Evolutionary conservation across 2,329 filamentous ascomycete species (phyloP), one percentile per base, ranked within the genome.

Genomic region (Calonectria multiphialidica): DNA sequence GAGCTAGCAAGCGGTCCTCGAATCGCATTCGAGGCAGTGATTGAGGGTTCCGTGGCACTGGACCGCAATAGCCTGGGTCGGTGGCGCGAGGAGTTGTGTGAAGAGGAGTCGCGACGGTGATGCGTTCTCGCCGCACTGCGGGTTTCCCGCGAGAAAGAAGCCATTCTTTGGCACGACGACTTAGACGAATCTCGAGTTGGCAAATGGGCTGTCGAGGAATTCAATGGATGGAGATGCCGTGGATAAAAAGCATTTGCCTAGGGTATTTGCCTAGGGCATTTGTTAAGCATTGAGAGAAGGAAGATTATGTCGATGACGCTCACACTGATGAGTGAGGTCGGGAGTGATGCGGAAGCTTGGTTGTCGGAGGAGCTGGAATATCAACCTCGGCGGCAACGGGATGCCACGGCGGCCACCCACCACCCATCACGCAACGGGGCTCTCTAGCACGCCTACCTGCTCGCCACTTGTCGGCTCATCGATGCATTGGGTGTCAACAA

Each of bases 61-160:
- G 90, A 88, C 71, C 90, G 85, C 50, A 91, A 83, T 49, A 91
- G 84, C 63, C 87, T 86, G 42, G 90, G 90, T 71, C 89, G 85
- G 74, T 88, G 84, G 70, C 84, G 81, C 69, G 70, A 77, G 37
- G 75, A 68, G 62, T 73, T 72, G 53, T 80, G 75, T 37, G 75
- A 77, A 18, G 76, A 76, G 4, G 80, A 81, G 71, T 80, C 79
- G 68, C 79, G 74, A 40, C 79, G 77, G 44, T 80, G 66, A 53
- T 68, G 78, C 64, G 74, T 49, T 66, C 78, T 76, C 68, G 77
- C 66, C 67, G 76, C 73, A 68, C 76, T 78, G 72, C 78, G 77
- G 45, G 74, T 74, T 25, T 80, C 76, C 53, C 77, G 74, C 18
- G 75, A 74, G 50, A 78, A 79, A 55, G 78, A 78, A n/a, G 78